Evolutionary conservation across 495 filamentous ascomycete genomes (phyloP).

Genomic region (Aspergillus campestris): DNA sequence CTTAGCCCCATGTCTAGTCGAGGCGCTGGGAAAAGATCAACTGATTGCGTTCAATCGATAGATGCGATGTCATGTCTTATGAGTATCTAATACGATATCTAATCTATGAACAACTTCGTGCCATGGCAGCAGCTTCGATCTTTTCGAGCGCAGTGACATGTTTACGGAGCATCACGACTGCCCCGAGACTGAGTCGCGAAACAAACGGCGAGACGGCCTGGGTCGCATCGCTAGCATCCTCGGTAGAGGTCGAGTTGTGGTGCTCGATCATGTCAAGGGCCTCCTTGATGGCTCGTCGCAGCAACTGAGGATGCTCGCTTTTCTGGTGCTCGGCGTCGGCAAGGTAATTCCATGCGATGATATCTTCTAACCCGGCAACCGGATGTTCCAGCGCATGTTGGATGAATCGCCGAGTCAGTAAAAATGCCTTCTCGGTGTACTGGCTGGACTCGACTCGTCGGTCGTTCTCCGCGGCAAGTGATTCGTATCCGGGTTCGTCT

Average conservation of each 20-base stretch:
- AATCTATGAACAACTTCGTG: not conserved
- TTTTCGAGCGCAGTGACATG: slow-evolving; percentile 16
- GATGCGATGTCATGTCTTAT: not conserved
- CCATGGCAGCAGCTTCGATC: slow-evolving; percentile 3
- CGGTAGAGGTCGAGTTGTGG: slow-evolving; percentile 7
- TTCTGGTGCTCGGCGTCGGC: slow-evolving; percentile 7
- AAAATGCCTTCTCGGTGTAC: slow-evolving; percentile 49
- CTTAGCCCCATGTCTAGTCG: no score
- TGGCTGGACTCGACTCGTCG: slow-evolving; percentile 36
- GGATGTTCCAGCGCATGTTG: slow-evolving; percentile 35
- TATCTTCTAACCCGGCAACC: slow-evolving; percentile 36
- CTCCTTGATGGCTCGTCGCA: slow-evolving; percentile 28
- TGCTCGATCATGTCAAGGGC: slow-evolving; percentile 27
- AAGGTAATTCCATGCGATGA: slow-evolving; percentile 47
- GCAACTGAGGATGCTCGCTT: slow-evolving; percentile 19
- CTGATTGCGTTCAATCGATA: no score
- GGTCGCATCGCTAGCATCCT: slow-evolving; percentile 6
- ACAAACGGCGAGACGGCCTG: slow-evolving; percentile 13
- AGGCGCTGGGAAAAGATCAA: no score
- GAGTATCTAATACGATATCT: not conserved
- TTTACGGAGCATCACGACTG: slow-evolving; percentile 22
- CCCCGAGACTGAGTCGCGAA: slow-evolving; percentile 27
- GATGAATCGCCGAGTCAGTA: slow-evolving; percentile 46
- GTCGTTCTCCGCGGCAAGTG: slow-evolving; percentile 33
- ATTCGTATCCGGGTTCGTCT: slow-evolving; percentile 54